Evolutionary conservation across 2,329 filamentous ascomycete genomes (phyloP).

Genomic region (Diaporthe aspalathi): DNA sequence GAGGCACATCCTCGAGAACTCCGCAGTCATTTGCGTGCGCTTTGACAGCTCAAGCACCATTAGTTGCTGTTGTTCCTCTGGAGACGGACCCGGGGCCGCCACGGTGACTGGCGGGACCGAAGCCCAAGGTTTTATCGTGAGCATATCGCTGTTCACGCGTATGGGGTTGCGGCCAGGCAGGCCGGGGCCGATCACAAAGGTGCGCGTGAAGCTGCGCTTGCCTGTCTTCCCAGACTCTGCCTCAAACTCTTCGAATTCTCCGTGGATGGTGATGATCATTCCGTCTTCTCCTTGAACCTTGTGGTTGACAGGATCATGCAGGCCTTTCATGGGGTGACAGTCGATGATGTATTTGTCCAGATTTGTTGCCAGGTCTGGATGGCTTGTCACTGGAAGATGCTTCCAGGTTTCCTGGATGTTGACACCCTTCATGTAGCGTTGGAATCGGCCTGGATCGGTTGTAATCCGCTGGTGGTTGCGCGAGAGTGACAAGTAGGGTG

Average conservation of each 20-base stretch:
- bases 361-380: conserved; percentile 76
- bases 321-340: conserved; percentile 77
- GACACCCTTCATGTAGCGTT: conserved; percentile 73
- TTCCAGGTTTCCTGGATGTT: conserved; percentile 78
- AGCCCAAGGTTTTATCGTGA: conserved; percentile 76
- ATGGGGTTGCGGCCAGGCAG: conserved; percentile 71
- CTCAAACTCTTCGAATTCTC: conserved; percentile 84
- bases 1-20: conserved; percentile 85
- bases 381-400: conserved; percentile 76
- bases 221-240: conserved; percentile 64
- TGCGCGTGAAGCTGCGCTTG: conserved; percentile 84
- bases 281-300: conserved; percentile 77
- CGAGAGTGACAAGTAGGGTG: conserved; percentile 79
- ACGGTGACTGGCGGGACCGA: conserved; percentile 58
- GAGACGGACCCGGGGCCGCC: conserved; percentile 43
- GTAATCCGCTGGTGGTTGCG: conserved; percentile 80
- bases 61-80: conserved; percentile 70
- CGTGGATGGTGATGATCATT: conserved; percentile 81
- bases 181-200: conserved; percentile 82
- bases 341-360: conserved; percentile 84
- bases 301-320: conserved; percentile 76
- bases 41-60: conserved; percentile 81
- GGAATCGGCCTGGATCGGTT: conserved; percentile 66
- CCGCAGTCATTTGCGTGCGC: conserved; percentile 81
- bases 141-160: conserved; percentile 82